Conservation (phyloP, 441 rosid genomes). For the Macaranga tanarius region DNA sequence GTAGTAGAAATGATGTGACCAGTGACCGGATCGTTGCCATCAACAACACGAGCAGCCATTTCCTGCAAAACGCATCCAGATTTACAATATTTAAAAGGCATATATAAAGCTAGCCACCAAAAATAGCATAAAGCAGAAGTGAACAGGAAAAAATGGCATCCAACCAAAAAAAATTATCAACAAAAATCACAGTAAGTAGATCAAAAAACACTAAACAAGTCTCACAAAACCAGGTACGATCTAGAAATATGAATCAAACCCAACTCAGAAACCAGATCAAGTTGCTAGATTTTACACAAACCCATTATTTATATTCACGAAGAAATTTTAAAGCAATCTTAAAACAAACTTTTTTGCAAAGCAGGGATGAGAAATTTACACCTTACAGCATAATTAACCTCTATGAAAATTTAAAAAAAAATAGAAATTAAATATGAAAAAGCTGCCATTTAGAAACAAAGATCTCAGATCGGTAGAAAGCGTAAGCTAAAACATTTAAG, state of each 20-base stretch:
- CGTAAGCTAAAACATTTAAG: background rate
- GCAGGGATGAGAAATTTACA: slow-evolving; percentile 2
- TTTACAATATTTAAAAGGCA: background rate
- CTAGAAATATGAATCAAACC: background rate
- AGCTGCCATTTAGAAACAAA: background rate
- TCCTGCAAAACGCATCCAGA: slow-evolving; percentile 46
- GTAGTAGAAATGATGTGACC: slow-evolving; percentile 97
- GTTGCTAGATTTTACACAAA: slow-evolving; percentile 5
- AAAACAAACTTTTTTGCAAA: background rate
- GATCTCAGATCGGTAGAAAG: slow-evolving; percentile 17
- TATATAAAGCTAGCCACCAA: background rate
- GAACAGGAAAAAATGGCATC: background rate
- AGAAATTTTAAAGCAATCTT: background rate
- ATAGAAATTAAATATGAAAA: background rate
- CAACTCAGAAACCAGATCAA: slow-evolving; percentile 2
- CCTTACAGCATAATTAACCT: background rate
- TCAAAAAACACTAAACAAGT: background rate
- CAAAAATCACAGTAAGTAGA: background rate
- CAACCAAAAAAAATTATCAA: background rate
- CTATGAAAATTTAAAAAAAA: background rate
- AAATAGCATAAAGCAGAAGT: background rate
- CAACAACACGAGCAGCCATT: slow-evolving; percentile 73
- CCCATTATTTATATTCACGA: background rate
- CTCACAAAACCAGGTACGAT: background rate
- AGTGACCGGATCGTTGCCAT: slow-evolving; percentile 73